These are phyloP conservation scores for Xylariaceae sp. DNA, from an alignment of 2,329 filamentous ascomycete species.

Conservation along the genomic window DNA sequence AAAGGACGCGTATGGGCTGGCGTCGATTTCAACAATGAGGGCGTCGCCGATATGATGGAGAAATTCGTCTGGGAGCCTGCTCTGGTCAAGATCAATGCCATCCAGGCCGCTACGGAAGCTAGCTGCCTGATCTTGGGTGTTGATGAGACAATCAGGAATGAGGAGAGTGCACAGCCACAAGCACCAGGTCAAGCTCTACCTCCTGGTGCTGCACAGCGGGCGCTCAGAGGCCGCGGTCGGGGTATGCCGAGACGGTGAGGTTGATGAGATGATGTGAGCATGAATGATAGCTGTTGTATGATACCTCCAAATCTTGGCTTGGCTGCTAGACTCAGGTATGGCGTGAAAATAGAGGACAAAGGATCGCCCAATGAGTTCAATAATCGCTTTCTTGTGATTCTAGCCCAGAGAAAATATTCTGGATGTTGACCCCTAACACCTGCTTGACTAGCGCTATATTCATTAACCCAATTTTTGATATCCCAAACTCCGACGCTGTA, in stretches of 20 bases:
- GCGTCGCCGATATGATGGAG: conserved; percentile 89
- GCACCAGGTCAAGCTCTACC: conserved; percentile 72
- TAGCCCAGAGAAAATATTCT: too few relatives aligned
- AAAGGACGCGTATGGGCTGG: conserved; percentile 92
- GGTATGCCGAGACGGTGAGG: conserved; percentile 79
- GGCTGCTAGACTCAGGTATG: conserved; percentile 13
- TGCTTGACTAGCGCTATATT: too few relatives aligned
- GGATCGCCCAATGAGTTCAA: neutral
- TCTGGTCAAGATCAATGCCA: conserved; percentile 93
- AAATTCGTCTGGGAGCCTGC: conserved; percentile 97
- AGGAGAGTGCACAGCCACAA: conserved; percentile 83
- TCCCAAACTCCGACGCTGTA: too few relatives aligned
- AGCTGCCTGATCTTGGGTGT: conserved; percentile 93
- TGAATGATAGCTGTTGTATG: conserved; percentile 11
- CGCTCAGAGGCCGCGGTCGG: conserved; percentile 75
- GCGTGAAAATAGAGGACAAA: conserved; percentile 11
- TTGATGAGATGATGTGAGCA: neutral
- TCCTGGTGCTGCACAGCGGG: conserved; percentile 82
- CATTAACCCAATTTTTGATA: too few relatives aligned
- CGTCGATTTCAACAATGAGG: conserved; percentile 91
- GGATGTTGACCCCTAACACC: too few relatives aligned
- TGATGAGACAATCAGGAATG: conserved; percentile 97
- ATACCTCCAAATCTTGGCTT: conserved; percentile 12
- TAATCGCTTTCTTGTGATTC: too few relatives aligned
- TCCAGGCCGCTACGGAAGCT: conserved; percentile 93